Evolutionary conservation across 2,329 filamentous ascomycete species (phyloP).

Genomic region (Aspergillus latus): DNA sequence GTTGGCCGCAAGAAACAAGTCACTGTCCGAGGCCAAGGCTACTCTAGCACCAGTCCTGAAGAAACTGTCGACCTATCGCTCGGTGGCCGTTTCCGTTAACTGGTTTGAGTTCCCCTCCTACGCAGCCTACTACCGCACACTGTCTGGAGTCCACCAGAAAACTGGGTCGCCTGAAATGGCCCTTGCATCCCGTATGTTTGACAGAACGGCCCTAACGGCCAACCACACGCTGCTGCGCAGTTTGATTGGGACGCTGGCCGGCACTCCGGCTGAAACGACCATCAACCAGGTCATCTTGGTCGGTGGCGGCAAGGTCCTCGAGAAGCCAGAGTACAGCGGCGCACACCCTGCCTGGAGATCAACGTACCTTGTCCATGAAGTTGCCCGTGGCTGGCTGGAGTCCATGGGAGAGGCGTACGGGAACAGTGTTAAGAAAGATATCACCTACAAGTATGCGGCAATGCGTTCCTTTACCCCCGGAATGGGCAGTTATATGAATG

Average conservation of each 20-base stretch:
- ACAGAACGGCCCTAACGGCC: conserved; percentile 12
- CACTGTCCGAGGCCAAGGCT: conserved; percentile 7
- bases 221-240: conserved; percentile 3
- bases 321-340: conserved; percentile 41
- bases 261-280: conserved; percentile 19
- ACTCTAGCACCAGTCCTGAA: conserved; percentile 11
- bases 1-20: conserved; percentile 16
- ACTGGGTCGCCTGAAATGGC: conserved; percentile 22
- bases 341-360: conserved; percentile 55
- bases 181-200: conserved; percentile 29
- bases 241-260: conserved; percentile 14
- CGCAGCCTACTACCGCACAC: conserved; percentile 27
- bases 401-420: conserved; percentile 14
- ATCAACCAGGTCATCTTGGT: conserved; percentile 21
- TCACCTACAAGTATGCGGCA: conserved; percentile 33
- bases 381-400: conserved; percentile 22
- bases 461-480: conserved; percentile 33
- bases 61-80: conserved; percentile 6
- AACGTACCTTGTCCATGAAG: conserved; percentile 36
- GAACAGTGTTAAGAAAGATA: conserved; percentile 28
- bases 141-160: conserved; percentile 27
- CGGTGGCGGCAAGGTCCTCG: conserved; percentile 32
- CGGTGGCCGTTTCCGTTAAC: conserved; percentile 13
- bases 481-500: conserved; percentile 41
- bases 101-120: conserved; percentile 31